Evolutionary conservation across 1,139 yeast genomes (phyloP), one percentile per base, ranked within the genome.

Genomic region (Suhomyces anneliseae): DNA sequence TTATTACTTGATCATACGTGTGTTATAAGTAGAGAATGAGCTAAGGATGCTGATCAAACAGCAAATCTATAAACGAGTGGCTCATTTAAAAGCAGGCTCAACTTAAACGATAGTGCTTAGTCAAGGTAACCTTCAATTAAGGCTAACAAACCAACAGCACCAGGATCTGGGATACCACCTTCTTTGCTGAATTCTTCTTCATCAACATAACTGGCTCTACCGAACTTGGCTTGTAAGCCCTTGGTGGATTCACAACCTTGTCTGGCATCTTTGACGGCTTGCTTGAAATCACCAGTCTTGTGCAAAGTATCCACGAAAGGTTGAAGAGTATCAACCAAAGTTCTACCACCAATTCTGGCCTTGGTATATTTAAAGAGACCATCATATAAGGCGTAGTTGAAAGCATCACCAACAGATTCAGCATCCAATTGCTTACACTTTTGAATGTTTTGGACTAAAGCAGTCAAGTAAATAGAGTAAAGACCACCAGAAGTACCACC

Each of bases 401-500:
- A 53, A 0, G 76, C 70, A 7, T 54, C 50, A 3, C 66, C 61
- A 40, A 72, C 51, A 1, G 65, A 54, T 36, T 41, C 36, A 3
- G 59, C 50, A 9, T 56, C 45, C 34, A 55, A 49, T 14, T 57
- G 42, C 27, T 78, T 60, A 3, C 83, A 74, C 1, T 62, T 43
- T 36, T 61, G 66, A 34, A 75, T 55, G 41, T 68, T 53, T 48
- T 70, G 69, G 6, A 65, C 82, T 48, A 87, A 72, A 1, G 90
- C 87, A 24, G 88, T 79, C 52, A 92, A 75, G 67, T 74, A 89
- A 48, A 92, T 92, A 4, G 96, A 87, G 65, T 90, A 92, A 39
- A 92, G 69, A 0, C 97, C 98, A 45, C 98, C 98, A 1, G 96
- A 88, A 0, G 98, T 92, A 42, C 98, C 98, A 44, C 97, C 98